Evolutionary conservation across 805 yeast species (phyloP).

Genomic region (Lipomyces oligophaga): DNA sequence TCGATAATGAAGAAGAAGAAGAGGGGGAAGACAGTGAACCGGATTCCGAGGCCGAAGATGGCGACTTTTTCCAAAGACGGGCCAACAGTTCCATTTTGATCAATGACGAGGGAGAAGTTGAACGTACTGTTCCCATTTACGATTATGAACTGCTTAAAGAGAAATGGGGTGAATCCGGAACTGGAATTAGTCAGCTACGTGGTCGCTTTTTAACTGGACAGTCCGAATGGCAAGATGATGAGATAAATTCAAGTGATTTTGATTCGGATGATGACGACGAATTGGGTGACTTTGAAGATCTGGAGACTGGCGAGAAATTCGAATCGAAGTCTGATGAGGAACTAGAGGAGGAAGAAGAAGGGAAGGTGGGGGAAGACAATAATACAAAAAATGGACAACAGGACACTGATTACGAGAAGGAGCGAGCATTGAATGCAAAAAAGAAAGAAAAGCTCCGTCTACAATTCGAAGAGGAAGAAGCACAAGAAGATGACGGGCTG

Average conservation of each 20-base stretch:
- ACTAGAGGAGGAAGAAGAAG: slow-evolving; percentile 30
- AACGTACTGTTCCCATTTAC: slow-evolving; percentile 25
- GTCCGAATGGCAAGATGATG: slow-evolving; percentile 39
- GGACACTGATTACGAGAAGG: slow-evolving; percentile 57
- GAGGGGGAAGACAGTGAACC: slow-evolving; percentile 45
- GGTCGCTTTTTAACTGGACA: slow-evolving; percentile 27
- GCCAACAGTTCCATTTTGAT: slow-evolving; percentile 29
- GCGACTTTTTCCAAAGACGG: slow-evolving; percentile 35
- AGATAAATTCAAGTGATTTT: slow-evolving; percentile 39
- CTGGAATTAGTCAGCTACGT: slow-evolving; percentile 13
- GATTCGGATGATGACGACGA: slow-evolving; percentile 56
- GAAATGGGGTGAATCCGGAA: slow-evolving; percentile 28
- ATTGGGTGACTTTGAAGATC: slow-evolving; percentile 38
- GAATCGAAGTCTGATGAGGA: slow-evolving; percentile 42
- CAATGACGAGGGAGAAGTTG: slow-evolving; percentile 19
- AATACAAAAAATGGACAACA: slow-evolving; percentile 2
- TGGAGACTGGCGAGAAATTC: slow-evolving; percentile 38
- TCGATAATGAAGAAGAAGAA: slow-evolving; percentile 42
- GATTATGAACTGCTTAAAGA: slow-evolving; percentile 17
- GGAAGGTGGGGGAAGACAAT: slow-evolving; percentile 31
- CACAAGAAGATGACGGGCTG: slow-evolving; percentile 49
- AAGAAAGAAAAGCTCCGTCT: slow-evolving; percentile 83
- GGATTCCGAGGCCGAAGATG: slow-evolving; percentile 14
- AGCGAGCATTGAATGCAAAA: slow-evolving; percentile 75
- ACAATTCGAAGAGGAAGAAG: slow-evolving; percentile 79